Base-by-base conservation (phyloP, 768 basidiomycete species). In the Phallus indusiatus region DNA sequence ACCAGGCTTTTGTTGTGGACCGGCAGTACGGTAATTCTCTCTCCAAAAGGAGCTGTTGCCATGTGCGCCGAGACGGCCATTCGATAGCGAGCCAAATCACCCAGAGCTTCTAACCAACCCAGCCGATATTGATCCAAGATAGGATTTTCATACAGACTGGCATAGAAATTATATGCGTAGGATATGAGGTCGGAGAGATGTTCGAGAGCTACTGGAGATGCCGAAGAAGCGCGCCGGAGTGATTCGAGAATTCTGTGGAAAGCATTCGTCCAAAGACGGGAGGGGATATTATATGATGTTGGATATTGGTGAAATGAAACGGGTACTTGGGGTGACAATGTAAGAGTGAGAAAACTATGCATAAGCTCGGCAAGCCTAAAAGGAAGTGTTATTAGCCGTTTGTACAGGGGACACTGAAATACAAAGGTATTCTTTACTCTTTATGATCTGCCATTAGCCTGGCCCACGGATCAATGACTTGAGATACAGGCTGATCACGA, bases 61-160 rank as follows among this genome's bases (percentile, higher is more conserved):
- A 93, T 84, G 34, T 72, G 72, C 3, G 84, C 86, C n/a, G 91
- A 89, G n/a, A 97, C 90, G 1, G 88, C 86, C 90, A 96, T 95
- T 54, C 89, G 82, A 70, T 97, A 98, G 36, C 94, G 79, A 0
- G 96, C 93, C 33, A 99, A 79, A 71, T 99, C 96, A 21, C 96
- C 96, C 16, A 99, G 83, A 3, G 94, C 92, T 70, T 99, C 96
- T 54, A 98, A 81, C 96, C 96, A 99, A 17, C 86, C 85, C 1
- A 81, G 75, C 60, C 85, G 83, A 75, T 92, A 96, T 7, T 74
- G 69, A 1, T 69, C 72, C 49, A 98, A 78, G 1, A 76, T 78
- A 9, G 80, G 82, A 68, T 96, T 88, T 67, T 97, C 95, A 53
- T 93, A 76, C 1, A 98, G 79, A 42, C 86, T 84, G 0, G 93